A percentile compares a stretch with the other conserved stretches of the same genome.
Conservation (phyloP, 305 asterid genomes). For the Rubia tinctorum region DNA sequence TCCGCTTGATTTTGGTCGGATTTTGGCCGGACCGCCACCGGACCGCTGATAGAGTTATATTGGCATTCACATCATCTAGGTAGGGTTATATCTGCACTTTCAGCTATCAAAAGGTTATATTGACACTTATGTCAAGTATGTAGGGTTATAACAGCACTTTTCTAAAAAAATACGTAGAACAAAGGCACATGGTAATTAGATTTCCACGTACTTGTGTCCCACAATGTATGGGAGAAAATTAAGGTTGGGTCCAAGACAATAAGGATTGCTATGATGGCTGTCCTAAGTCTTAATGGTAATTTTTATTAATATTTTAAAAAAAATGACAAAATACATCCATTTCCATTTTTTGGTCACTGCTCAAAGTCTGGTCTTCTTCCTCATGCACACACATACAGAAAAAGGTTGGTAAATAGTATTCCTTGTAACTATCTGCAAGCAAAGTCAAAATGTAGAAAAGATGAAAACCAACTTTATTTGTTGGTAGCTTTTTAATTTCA, state of each 20-base stretch:
- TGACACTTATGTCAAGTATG: too few relatives aligned
- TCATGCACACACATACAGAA: slow-evolving; percentile 20
- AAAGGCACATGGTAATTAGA: slow-evolving; percentile 24
- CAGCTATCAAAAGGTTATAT: too few relatives aligned
- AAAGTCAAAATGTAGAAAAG: slow-evolving; percentile 37
- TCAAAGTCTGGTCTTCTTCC: slow-evolving; percentile 5
- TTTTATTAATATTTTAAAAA: neutral
- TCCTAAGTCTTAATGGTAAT: slow-evolving; percentile 20
- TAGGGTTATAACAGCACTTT: too few relatives aligned
- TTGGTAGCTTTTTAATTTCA: slow-evolving; percentile 17
- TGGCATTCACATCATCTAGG: too few relatives aligned
- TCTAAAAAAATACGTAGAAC: slow-evolving; percentile 13
- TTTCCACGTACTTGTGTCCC: slow-evolving; percentile 23
- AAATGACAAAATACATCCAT: too few relatives aligned
- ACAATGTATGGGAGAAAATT: slow-evolving; percentile 22
- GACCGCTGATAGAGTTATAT: too few relatives aligned
- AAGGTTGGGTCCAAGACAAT: slow-evolving; percentile 26
- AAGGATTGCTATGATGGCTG: slow-evolving; percentile 25
- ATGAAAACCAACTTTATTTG: slow-evolving; percentile 29
- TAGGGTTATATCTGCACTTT: too few relatives aligned
- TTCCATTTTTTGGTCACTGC: slow-evolving; percentile 7
- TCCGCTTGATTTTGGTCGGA: too few relatives aligned
- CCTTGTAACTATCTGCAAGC: slow-evolving; percentile 46
- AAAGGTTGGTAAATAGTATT: slow-evolving; percentile 24
- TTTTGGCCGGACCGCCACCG: too few relatives aligned